A percentile compares a stretch with the other conserved stretches of the same genome.
phyloP scores from a whole-genome alignment of 371 early-diverging fungal species.

The Racocetra persica region DNA sequence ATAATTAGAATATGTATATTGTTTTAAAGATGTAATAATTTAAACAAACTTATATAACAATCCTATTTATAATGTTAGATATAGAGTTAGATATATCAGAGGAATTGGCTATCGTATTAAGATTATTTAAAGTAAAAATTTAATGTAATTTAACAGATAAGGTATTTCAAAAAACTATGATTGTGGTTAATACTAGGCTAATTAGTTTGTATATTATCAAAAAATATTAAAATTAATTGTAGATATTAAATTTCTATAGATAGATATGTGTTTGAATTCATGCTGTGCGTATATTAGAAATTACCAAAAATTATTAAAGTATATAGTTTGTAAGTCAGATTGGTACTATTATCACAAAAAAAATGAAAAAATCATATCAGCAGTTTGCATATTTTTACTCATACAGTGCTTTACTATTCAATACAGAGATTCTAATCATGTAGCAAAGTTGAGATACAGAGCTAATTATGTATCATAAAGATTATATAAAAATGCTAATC shows the following conservation, averaged over 20 bases:
- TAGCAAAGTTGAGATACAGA: not conserved
- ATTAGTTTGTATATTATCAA: not conserved
- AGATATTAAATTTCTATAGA: not conserved
- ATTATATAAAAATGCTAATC: not conserved
- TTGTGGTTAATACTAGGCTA: not conserved
- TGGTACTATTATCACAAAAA: not conserved
- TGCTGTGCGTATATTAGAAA: not conserved
- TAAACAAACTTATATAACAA: too few species aligned
- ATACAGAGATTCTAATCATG: not conserved
- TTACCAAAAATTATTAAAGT: not conserved
- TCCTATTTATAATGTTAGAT: too few species aligned
- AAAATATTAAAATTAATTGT: constrained; percentile 5
- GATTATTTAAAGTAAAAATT: not conserved
- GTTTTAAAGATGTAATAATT: too few species aligned
- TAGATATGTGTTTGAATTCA: not conserved
- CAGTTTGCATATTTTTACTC: not conserved
- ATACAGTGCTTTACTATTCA: not conserved
- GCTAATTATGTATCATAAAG: not conserved
- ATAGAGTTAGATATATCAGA: too few species aligned
- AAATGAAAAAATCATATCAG: not conserved
- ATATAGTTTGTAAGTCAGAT: not conserved
- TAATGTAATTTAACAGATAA: constrained; percentile 1
- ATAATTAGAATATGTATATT: too few species aligned
- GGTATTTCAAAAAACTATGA: constrained; percentile 1
- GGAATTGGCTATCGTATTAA: not conserved